Conservation (phyloP, 139 green algal species). For the Gonium pectorale region DNA sequence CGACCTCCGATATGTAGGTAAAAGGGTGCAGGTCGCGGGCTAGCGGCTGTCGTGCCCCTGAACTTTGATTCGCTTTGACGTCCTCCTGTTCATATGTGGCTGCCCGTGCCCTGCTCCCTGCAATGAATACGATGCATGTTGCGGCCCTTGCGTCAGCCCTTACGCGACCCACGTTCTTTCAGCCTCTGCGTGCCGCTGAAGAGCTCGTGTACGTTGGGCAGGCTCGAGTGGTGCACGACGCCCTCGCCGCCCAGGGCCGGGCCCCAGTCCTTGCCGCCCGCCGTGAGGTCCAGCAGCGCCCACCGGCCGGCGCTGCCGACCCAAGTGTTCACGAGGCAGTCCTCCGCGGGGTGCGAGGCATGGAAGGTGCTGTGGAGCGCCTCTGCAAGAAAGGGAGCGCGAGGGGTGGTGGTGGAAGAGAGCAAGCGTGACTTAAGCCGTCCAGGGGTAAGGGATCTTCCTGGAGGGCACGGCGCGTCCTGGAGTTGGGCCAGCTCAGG, state of each 20-base stretch:
- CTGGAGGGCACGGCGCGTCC: too few relatives aligned
- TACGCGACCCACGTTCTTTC: slow-evolving; percentile 35
- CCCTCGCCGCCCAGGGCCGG: slow-evolving; percentile 73
- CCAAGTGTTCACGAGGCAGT: slow-evolving; percentile 66
- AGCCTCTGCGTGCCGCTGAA: slow-evolving; percentile 51
- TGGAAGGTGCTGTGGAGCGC: slow-evolving; percentile 49
- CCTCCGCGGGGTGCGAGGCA: slow-evolving; percentile 63
- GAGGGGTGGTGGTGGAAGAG: too few relatives aligned
- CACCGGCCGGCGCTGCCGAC: slow-evolving; percentile 28
- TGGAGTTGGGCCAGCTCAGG: too few relatives aligned
- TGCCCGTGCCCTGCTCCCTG: too few relatives aligned
- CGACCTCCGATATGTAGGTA: too few relatives aligned
- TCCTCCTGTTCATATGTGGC: too few relatives aligned
- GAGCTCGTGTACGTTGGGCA: slow-evolving; percentile 64
- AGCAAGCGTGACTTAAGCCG: too few relatives aligned
- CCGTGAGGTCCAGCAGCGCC: slow-evolving; percentile 59
- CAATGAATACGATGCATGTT: not conserved
- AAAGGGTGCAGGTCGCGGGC: too few relatives aligned
- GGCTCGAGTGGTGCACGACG: slow-evolving; percentile 60
- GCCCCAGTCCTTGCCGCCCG: slow-evolving; percentile 72
- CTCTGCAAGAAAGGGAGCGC: slow-evolving; percentile 33
- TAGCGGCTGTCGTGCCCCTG: too few relatives aligned
- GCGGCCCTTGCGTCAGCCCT: not conserved
- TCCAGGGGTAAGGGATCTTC: too few relatives aligned
- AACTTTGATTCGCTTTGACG: too few relatives aligned